Evolutionary conservation across 2,329 filamentous ascomycete genomes (phyloP), one percentile per base, ranked within the genome.

Genomic region (Fusarium chaquense): DNA sequence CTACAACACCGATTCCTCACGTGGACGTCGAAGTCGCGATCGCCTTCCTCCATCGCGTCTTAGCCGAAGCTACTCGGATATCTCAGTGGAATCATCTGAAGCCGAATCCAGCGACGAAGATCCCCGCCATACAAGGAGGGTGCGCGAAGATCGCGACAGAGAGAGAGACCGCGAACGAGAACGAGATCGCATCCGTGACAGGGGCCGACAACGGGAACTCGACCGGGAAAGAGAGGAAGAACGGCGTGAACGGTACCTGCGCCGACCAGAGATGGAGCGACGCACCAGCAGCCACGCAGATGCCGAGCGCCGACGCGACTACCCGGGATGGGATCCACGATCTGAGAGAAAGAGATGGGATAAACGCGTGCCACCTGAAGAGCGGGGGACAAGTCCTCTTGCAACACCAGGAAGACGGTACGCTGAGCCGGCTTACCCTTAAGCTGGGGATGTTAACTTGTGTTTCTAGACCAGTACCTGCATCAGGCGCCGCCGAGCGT

Each of bases 211-310:
- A 10, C 71, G 80, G 59, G 82, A 81, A 18, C 75, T 80, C 10
- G 80, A 81, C 40, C 75, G 80, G 13, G 81, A 83, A 28, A 75
- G 79, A 11, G 80, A 79, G 8, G 73, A 78, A 20, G 77, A 79
- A 16, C 71, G 77, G 52, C 77, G 79, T 45, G 78, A 79, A 10
- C 75, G 76, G 28, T 80, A 82, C 65, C 71, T 80, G 15, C 75
- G 79, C 32, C 78, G 82, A n/a, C 79, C 82, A 2, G 82, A 83
- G 2, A 71, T 77, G 16, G 76, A 81, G 30, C 78, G 83, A 47
- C 77, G 84, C 45, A 83, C 84, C 5, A 85, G 84, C 75, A 86
- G 84, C 69, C 84, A 85, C 62, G 82, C 83, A 26, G 84, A 86
- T 62, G 77, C 82, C 35, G 84, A 85, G 62, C 78, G 83, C 24